These are phyloP conservation scores for Saturnispora dispora DNA, from an alignment of 805 yeast genomes.

Conservation along the genomic window DNA sequence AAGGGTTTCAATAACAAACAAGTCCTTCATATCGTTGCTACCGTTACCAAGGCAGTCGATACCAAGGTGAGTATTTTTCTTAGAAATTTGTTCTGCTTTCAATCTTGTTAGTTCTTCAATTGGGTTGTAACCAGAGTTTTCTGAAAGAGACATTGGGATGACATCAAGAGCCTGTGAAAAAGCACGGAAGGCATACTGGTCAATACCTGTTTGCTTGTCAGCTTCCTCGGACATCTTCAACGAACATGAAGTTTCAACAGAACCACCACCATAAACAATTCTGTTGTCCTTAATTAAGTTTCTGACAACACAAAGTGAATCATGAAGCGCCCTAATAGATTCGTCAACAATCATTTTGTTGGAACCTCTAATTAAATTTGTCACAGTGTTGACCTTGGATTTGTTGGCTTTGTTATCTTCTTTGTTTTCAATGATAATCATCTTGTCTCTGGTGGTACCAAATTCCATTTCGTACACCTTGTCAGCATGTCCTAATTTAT, in stretches of 20 bases:
- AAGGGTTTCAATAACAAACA: slow-evolving; percentile 92
- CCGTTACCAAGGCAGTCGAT: slow-evolving; percentile 91
- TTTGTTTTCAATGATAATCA: slow-evolving; percentile 88
- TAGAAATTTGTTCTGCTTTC: slow-evolving; percentile 77
- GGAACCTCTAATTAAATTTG: slow-evolving; percentile 90
- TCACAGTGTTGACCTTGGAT: slow-evolving; percentile 37
- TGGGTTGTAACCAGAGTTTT: slow-evolving; percentile 92
- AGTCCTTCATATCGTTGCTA: slow-evolving; percentile 84
- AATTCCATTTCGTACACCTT: slow-evolving; percentile 78
- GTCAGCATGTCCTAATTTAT: slow-evolving; percentile 85
- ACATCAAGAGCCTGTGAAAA: slow-evolving; percentile 85
- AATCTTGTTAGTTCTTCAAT: slow-evolving; percentile 80
- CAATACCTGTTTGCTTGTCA: slow-evolving; percentile 87
- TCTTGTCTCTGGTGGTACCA: slow-evolving; percentile 94
- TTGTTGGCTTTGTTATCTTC: slow-evolving; percentile 54
- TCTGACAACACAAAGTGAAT: slow-evolving; percentile 94
- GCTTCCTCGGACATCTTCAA: slow-evolving; percentile 87
- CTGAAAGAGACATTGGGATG: slow-evolving; percentile 92
- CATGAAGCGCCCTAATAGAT: slow-evolving; percentile 92
- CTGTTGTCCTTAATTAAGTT: slow-evolving; percentile 86
- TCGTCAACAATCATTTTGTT: slow-evolving; percentile 98
- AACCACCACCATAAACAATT: slow-evolving; percentile 99
- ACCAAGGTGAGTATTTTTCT: slow-evolving; percentile 64
- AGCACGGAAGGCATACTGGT: slow-evolving; percentile 96
- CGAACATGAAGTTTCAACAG: slow-evolving; percentile 92